Conservation (phyloP, 2,329 filamentous ascomycete genomes). For the Aspergillus puulaauensis region DNA sequence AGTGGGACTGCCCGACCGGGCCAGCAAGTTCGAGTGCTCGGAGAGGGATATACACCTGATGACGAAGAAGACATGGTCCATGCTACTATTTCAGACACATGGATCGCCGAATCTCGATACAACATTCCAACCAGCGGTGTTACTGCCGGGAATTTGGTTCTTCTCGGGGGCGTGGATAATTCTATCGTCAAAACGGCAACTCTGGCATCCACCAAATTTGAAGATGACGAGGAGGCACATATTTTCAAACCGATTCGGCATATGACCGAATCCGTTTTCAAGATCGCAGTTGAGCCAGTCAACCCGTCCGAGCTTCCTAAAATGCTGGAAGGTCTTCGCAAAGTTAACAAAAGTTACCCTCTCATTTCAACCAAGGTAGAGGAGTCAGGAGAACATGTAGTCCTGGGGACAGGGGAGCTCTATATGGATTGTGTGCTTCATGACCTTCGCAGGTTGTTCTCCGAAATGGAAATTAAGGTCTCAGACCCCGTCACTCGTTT, state of each 20-base stretch:
- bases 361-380: conserved; percentile 96
- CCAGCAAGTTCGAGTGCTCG: conserved; percentile 82
- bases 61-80: conserved; percentile 97
- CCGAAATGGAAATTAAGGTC: conserved; percentile 99
- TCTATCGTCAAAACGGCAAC: conserved; percentile 98
- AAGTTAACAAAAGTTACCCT: conserved; percentile 97
- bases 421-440: conserved; percentile 99
- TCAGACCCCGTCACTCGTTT: conserved; percentile 97
- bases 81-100: conserved; percentile 80
- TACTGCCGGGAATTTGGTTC: conserved; percentile 87
- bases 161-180: conserved; percentile 93
- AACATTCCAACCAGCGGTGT: conserved; percentile 89
- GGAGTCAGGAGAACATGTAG: conserved; percentile 93
- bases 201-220: conserved; percentile 74
- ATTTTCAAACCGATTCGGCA: conserved; percentile 92
- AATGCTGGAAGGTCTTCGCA: conserved; percentile 95
- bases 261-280: conserved; percentile 96
- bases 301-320: conserved; percentile 97
- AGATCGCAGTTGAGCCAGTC: conserved; percentile 95
- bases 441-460: conserved; percentile 87
- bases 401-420: conserved; percentile 94
- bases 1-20: conserved; percentile 85
- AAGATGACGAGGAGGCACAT: conserved; percentile 87
- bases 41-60: conserved; percentile 92
- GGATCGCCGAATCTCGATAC: conserved; percentile 89